phyloP scores from a whole-genome alignment of 305 asterid species.

The Fraxinus dipetala region DNA sequence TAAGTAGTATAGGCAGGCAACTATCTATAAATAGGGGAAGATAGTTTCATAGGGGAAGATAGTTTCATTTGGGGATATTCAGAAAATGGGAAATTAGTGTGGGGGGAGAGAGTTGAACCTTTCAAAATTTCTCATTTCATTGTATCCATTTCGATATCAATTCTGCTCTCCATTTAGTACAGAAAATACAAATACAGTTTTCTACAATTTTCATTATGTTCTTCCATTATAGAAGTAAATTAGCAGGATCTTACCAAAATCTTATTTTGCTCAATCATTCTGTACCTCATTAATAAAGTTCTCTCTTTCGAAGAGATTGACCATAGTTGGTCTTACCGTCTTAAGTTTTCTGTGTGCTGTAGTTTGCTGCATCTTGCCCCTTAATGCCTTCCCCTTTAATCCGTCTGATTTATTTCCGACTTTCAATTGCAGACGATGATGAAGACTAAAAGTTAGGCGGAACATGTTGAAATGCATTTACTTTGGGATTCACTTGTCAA shows the following conservation, averaged over 20 bases:
- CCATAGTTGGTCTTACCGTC: background rate
- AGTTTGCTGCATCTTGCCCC: background rate
- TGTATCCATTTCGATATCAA: background rate
- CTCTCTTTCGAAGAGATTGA: background rate
- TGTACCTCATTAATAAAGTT: background rate
- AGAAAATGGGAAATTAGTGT: background rate
- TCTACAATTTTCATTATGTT: background rate
- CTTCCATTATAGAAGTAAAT: background rate
- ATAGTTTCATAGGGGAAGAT: background rate
- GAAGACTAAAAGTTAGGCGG: constrained; percentile 43
- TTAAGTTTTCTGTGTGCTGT: background rate
- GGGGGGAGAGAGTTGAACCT: background rate
- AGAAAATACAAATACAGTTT: background rate
- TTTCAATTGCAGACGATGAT: constrained; percentile 58
- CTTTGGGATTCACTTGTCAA: constrained; percentile 18
- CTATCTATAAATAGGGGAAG: background rate
- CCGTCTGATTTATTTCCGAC: constrained; percentile 14
- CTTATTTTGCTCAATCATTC: background rate
- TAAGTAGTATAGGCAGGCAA: background rate
- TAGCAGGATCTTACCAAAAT: background rate
- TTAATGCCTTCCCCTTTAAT: background rate
- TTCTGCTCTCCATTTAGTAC: background rate
- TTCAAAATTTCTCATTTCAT: background rate
- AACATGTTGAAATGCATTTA: constrained; percentile 15
- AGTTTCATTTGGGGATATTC: background rate